Evolutionary conservation across 164 flowering plant species (phyloP).

Genomic region (Nymphaea thermarum): DNA sequence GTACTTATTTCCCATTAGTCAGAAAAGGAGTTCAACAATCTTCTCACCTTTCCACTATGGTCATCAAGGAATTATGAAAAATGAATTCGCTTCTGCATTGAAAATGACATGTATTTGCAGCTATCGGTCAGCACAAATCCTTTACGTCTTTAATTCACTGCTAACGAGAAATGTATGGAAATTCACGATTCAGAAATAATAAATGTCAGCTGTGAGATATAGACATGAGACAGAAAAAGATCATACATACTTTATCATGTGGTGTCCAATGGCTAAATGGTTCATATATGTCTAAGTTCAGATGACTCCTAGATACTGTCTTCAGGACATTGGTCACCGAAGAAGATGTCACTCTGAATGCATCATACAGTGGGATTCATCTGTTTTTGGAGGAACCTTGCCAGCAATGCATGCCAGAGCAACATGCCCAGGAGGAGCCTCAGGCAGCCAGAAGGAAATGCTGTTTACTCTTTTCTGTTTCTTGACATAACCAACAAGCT

Average conservation of each 20-base stretch:
- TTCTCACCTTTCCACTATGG: slow-evolving; percentile 86
- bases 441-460: slow-evolving; percentile 86
- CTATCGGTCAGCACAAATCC: slow-evolving; percentile 82
- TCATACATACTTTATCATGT: slow-evolving; percentile 24
- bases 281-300: slow-evolving; percentile 33
- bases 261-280: slow-evolving; percentile 80
- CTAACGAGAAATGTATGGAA: slow-evolving; percentile 74
- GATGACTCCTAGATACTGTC: slow-evolving; percentile 90
- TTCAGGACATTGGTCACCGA: slow-evolving; percentile 61
- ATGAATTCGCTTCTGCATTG: slow-evolving; percentile 71
- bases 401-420: slow-evolving; percentile 85
- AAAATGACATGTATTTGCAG: slow-evolving; percentile 38
- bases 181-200: slow-evolving; percentile 1
- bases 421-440: slow-evolving; percentile 91
- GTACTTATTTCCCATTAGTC: too few species aligned
- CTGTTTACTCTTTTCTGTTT: slow-evolving; percentile 62
- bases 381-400: slow-evolving; percentile 57
- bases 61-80: slow-evolving; percentile 94
- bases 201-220: neutral
- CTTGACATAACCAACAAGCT: slow-evolving; percentile 71
- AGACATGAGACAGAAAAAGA: neutral
- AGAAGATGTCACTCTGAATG: slow-evolving; percentile 80
- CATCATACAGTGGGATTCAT: slow-evolving; percentile 65
- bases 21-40: neutral
- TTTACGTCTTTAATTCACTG: slow-evolving; percentile 56